These are phyloP conservation scores for Penicillium sp. DNA, from an alignment of 2,329 filamentous ascomycete species.

Conservation along the genomic window DNA sequence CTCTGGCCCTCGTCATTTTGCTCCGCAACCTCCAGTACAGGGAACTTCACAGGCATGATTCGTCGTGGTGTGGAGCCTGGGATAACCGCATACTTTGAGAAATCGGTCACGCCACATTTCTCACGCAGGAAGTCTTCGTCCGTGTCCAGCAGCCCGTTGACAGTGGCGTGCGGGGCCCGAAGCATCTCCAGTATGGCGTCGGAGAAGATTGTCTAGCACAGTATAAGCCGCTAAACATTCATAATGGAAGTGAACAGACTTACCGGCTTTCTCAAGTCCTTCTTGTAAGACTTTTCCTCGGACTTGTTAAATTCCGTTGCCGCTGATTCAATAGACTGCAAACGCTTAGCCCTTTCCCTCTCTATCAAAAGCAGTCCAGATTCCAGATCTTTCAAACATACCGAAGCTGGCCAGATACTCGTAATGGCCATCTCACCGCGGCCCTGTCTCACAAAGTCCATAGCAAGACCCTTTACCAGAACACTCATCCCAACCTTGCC, in stretches of 20 bases:
- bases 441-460: constrained; percentile 72
- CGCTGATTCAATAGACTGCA: constrained; percentile 67
- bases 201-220: constrained; percentile 63
- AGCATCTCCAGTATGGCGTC: constrained; percentile 76
- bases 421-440: constrained; percentile 70
- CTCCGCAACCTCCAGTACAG: constrained; percentile 69
- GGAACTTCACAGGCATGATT: constrained; percentile 73
- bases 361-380: background rate
- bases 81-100: constrained; percentile 69
- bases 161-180: constrained; percentile 53
- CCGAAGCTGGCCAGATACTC: constrained; percentile 77
- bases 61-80: constrained; percentile 62
- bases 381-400: constrained; percentile 47
- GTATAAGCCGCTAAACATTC: background rate
- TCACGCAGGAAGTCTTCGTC: constrained; percentile 78
- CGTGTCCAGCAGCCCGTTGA: constrained; percentile 70
- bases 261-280: constrained; percentile 63
- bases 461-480: constrained; percentile 74
- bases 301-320: constrained; percentile 60
- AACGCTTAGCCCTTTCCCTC: background rate
- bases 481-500: constrained; percentile 81
- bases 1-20: constrained; percentile 76
- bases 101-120: constrained; percentile 65
- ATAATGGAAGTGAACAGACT: constrained; percentile 7
- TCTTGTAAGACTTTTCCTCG: constrained; percentile 47